phyloP scores from a whole-genome alignment of 2,329 filamentous ascomycete genomes.

The Orbilia ellipsospora region DNA sequence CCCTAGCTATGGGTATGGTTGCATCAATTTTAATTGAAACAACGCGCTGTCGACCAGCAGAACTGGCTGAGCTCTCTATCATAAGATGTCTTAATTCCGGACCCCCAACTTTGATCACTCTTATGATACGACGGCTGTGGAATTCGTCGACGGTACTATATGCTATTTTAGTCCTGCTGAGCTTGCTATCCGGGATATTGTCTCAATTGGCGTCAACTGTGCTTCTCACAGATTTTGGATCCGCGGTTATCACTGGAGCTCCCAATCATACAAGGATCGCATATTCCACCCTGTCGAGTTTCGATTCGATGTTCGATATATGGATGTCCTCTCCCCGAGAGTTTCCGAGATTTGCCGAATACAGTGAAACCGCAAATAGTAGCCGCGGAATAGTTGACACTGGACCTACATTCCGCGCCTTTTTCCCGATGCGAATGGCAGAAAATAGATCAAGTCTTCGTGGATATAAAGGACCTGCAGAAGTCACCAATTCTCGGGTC shows the following conservation, averaged over 20 bases:
- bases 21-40: background rate
- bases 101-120: background rate
- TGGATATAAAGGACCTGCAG: slow-evolving; percentile 1
- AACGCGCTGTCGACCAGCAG: background rate
- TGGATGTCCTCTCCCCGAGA: background rate
- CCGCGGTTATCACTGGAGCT: background rate
- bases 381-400: background rate
- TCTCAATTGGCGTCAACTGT: slow-evolving; percentile 3
- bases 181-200: background rate
- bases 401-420: slow-evolving; percentile 5
- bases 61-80: slow-evolving; percentile 5
- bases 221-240: slow-evolving; percentile 4
- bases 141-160: background rate
- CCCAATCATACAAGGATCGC: background rate
- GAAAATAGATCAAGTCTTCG: background rate
- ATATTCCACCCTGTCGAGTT: background rate
- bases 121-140: background rate
- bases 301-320: too few relatives aligned
- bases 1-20: background rate
- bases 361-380: background rate
- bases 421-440: background rate
- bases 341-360: slow-evolving; percentile 15
- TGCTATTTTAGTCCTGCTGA: background rate
- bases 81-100: background rate
- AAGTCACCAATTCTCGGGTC: slow-evolving; percentile 6